phyloP scores from a whole-genome alignment of 2,329 filamentous ascomycete genomes.

The Aspergillus floridensis region DNA sequence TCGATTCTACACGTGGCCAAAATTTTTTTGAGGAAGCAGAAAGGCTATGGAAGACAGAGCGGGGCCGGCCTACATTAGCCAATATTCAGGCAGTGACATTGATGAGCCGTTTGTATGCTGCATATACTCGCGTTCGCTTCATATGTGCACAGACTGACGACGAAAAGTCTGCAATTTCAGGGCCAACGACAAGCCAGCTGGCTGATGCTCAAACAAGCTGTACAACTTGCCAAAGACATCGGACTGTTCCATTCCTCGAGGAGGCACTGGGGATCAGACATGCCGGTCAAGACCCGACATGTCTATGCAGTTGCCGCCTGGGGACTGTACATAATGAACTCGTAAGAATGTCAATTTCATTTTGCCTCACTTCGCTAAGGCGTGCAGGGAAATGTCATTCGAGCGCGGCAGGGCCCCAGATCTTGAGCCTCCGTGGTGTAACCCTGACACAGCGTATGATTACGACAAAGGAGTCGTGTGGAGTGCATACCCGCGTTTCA shows the following conservation, averaged over 20 bases:
- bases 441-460: slow-evolving; percentile 14
- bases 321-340: slow-evolving; percentile 32
- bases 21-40: slow-evolving; percentile 39
- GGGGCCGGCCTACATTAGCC: slow-evolving; percentile 30
- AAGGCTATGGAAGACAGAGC: slow-evolving; percentile 35
- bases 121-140: background rate
- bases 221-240: slow-evolving; percentile 32
- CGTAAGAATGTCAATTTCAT: slow-evolving; percentile 15
- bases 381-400: slow-evolving; percentile 29
- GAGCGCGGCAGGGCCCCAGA: slow-evolving; percentile 22
- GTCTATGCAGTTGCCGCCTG: slow-evolving; percentile 28
- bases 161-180: slow-evolving; percentile 26
- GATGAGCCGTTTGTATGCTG: slow-evolving; percentile 33
- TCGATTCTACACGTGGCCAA: slow-evolving; percentile 31
- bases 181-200: slow-evolving; percentile 28
- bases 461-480: slow-evolving; percentile 23
- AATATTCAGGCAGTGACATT: slow-evolving; percentile 38
- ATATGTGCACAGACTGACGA: slow-evolving; percentile 16
- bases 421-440: slow-evolving; percentile 19
- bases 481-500: slow-evolving; percentile 34
- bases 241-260: slow-evolving; percentile 25
- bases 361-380: slow-evolving; percentile 8
- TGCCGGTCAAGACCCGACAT: slow-evolving; percentile 20
- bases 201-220: slow-evolving; percentile 33
- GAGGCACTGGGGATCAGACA: slow-evolving; percentile 7